These are phyloP conservation scores for Apium graveolens DNA, from an alignment of 129 eudicot genomes.

Conservation along the genomic window DNA sequence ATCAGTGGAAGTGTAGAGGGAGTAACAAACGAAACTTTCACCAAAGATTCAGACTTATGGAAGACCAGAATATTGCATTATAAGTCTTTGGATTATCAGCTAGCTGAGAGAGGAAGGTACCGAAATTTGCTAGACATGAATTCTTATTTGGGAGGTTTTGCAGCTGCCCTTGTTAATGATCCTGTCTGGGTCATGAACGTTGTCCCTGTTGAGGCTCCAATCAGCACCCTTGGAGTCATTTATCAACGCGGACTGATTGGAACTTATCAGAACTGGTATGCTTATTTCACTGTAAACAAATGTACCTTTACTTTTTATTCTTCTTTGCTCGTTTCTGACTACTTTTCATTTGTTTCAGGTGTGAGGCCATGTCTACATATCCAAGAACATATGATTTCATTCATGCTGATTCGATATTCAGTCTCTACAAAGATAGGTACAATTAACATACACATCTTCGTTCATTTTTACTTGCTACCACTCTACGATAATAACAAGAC, in stretches of 20 bases:
- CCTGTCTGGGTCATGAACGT: slow-evolving; percentile 95
- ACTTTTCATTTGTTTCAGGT: slow-evolving; percentile 33
- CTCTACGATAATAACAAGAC: background rate
- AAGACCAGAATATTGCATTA: slow-evolving; percentile 50
- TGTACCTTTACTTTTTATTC: background rate
- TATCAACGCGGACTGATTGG: slow-evolving; percentile 86
- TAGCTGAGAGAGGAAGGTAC: slow-evolving; percentile 69
- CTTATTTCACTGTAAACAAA: background rate
- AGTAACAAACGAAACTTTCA: slow-evolving; percentile 45
- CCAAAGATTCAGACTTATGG: slow-evolving; percentile 50
- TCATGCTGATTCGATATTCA: slow-evolving; percentile 67
- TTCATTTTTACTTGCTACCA: background rate
- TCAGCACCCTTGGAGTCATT: slow-evolving; percentile 71
- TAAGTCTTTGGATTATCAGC: slow-evolving; percentile 52
- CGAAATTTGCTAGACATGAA: slow-evolving; percentile 91
- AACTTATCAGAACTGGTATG: slow-evolving; percentile 90
- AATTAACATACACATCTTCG: background rate
- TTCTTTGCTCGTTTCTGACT: background rate
- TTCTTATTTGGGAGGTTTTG: slow-evolving; percentile 85
- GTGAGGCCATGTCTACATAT: slow-evolving; percentile 94
- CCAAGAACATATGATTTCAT: slow-evolving; percentile 94
- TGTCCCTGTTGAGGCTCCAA: slow-evolving; percentile 66
- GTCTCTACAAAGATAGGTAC: slow-evolving; percentile 71
- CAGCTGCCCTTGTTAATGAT: slow-evolving; percentile 60
- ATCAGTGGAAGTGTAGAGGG: slow-evolving; percentile 49